Evolutionary conservation across 2,329 filamentous ascomycete species (phyloP).

Genomic region (Fusarium stilboides): DNA sequence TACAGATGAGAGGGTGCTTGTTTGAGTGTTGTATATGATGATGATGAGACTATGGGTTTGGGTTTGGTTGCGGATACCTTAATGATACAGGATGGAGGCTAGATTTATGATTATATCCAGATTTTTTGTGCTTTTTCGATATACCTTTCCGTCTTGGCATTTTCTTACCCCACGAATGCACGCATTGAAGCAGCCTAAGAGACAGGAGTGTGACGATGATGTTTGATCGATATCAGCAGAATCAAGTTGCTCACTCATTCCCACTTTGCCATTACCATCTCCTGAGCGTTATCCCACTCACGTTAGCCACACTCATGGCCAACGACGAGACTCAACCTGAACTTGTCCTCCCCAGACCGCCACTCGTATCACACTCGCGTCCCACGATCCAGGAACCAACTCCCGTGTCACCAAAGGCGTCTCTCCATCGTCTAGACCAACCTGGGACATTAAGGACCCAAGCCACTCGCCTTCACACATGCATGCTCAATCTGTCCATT

Average conservation of each 20-base stretch:
- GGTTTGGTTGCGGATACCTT: constrained; percentile 38
- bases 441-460: constrained; percentile 36
- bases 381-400: constrained; percentile 40
- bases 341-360: constrained; percentile 13
- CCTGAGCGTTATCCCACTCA: not conserved
- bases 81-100: constrained; percentile 42
- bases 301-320: not conserved
- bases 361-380: constrained; percentile 40
- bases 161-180: too few relatives aligned
- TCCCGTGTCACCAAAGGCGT: constrained; percentile 14
- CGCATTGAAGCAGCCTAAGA: not conserved
- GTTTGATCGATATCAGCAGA: not conserved
- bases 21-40: constrained; percentile 32
- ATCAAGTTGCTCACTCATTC: not conserved
- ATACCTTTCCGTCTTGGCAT: not conserved
- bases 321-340: constrained; percentile 22
- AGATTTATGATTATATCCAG: constrained; percentile 49
- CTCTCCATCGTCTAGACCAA: constrained; percentile 6
- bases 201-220: not conserved
- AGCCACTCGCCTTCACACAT: constrained; percentile 21
- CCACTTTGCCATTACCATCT: not conserved
- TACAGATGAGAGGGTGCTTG: constrained; percentile 13
- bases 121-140: constrained; percentile 23
- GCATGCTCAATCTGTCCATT: too few relatives aligned
- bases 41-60: constrained; percentile 41